phyloP scores from a whole-genome alignment of 192 early-diverging fungal genomes.

The Backusella luteola region DNA sequence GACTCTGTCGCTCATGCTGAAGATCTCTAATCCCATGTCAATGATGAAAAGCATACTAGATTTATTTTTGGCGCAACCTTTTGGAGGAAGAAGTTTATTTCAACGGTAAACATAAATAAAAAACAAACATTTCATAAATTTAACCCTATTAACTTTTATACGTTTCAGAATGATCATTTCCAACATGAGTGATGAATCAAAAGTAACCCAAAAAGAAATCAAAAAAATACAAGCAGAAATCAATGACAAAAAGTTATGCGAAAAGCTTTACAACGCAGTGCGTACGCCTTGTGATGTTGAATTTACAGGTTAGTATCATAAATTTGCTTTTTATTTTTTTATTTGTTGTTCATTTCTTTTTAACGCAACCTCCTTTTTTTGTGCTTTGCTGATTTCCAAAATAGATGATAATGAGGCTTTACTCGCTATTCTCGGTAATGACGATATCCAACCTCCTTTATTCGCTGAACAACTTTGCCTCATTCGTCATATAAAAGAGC shows the following conservation, averaged over 20 bases:
- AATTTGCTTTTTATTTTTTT: neutral
- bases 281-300: slow-evolving; percentile 10
- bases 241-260: slow-evolving; percentile 36
- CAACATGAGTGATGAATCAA: slow-evolving; percentile 46
- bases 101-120: slow-evolving; percentile 35
- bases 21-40: slow-evolving; percentile 50
- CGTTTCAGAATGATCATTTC: slow-evolving; percentile 43
- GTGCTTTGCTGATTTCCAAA: neutral
- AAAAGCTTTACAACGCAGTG: slow-evolving; percentile 48
- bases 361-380: neutral
- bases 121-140: neutral
- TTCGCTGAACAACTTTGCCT: slow-evolving; percentile 11
- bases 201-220: slow-evolving; percentile 44
- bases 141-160: neutral
- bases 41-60: slow-evolving; percentile 53
- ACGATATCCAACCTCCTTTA: neutral
- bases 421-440: neutral
- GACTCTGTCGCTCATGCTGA: slow-evolving; percentile 43
- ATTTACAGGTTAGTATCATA: neutral
- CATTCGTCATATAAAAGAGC: neutral
- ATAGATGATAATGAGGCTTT: neutral
- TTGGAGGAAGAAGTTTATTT: slow-evolving; percentile 48
- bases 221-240: slow-evolving; percentile 16
- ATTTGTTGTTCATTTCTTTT: neutral
- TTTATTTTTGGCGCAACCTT: slow-evolving; percentile 53